Evolutionary conservation across 2,329 filamentous ascomycete genomes (phyloP).

Genomic region (Alternaria triticimaculans): DNA sequence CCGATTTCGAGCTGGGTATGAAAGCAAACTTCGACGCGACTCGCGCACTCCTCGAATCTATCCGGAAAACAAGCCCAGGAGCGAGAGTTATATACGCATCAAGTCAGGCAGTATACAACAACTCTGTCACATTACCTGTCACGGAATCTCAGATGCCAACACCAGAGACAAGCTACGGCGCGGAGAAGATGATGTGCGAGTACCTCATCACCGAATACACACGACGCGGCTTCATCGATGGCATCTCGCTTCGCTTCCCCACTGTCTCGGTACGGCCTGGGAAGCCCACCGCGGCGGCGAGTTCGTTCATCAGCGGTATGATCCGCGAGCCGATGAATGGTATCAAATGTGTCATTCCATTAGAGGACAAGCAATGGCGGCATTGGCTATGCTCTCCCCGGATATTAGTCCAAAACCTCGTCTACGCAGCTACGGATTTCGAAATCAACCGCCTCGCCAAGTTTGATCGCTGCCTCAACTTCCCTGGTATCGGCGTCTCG

Average conservation of each 20-base stretch:
- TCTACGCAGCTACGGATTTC: constrained; percentile 53
- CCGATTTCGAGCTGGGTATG: constrained; percentile 63
- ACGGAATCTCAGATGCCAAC: constrained; percentile 55
- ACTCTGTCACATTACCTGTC: constrained; percentile 50
- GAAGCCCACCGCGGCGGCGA: constrained; percentile 62
- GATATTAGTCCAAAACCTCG: constrained; percentile 59
- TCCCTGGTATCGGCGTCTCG: constrained; percentile 47
- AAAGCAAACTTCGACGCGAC: constrained; percentile 65
- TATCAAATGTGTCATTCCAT: constrained; percentile 55
- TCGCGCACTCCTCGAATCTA: constrained; percentile 57
- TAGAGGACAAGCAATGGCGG: constrained; percentile 54
- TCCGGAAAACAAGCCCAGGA: constrained; percentile 58
- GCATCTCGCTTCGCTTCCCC: constrained; percentile 63
- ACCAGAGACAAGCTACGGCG: constrained; percentile 65
- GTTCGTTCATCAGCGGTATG: constrained; percentile 66
- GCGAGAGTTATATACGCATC: constrained; percentile 64
- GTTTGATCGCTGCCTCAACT: constrained; percentile 56
- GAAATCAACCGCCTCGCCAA: constrained; percentile 51
- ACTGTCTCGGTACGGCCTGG: constrained; percentile 66
- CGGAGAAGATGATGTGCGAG: constrained; percentile 66
- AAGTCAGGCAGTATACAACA: constrained; percentile 67
- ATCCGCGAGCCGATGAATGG: constrained; percentile 66
- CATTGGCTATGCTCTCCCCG: constrained; percentile 63
- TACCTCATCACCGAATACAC: constrained; percentile 66
- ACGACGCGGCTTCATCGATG: constrained; percentile 62